These are phyloP conservation scores for Coemansia sp. DNA, from an alignment of 192 early-diverging fungal genomes.

Conservation along the genomic window DNA sequence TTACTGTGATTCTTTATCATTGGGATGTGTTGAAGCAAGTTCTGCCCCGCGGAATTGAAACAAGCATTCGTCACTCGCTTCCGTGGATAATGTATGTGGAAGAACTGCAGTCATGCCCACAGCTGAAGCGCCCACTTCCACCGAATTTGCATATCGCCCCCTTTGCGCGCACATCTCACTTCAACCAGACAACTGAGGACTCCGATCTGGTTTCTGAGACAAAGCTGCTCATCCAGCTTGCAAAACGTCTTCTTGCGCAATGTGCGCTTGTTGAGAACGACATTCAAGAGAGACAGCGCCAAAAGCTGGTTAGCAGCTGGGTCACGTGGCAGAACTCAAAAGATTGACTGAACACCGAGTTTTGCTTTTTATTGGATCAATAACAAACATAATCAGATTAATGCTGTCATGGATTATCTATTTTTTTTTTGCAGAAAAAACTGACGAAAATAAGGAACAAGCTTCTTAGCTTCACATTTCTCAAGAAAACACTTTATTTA, in stretches of 20 bases:
- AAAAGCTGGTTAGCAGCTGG: constrained; percentile 21
- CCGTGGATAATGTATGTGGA: constrained; percentile 54
- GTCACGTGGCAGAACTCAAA: constrained; percentile 26
- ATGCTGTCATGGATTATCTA: not conserved
- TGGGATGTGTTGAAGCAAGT: constrained; percentile 23
- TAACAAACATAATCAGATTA: not conserved
- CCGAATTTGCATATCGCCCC: constrained; percentile 21
- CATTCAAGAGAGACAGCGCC: constrained; percentile 19
- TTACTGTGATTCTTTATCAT: constrained; percentile 34
- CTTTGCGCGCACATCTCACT: constrained; percentile 14
- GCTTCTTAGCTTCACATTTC: too few relatives aligned
- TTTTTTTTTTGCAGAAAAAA: not conserved
- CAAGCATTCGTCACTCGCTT: constrained; percentile 11
- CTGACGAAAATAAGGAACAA: too few relatives aligned
- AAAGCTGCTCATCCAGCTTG: constrained; percentile 16
- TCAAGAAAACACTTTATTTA: too few relatives aligned
- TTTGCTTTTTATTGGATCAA: not conserved
- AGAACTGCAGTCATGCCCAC: constrained; percentile 18
- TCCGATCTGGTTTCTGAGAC: constrained; percentile 27
- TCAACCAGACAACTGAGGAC: constrained; percentile 9
- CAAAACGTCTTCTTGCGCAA: constrained; percentile 34
- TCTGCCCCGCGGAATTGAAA: constrained; percentile 14
- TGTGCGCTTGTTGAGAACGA: constrained; percentile 32
- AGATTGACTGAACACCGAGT: not conserved
- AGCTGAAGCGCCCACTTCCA: constrained; percentile 21